Percentiles rank a stretch among this genome's conserved stretches.
phyloP scores from a whole-genome alignment of 1,284 basidiomycete species.

The Violaceomyces palustris region DNA sequence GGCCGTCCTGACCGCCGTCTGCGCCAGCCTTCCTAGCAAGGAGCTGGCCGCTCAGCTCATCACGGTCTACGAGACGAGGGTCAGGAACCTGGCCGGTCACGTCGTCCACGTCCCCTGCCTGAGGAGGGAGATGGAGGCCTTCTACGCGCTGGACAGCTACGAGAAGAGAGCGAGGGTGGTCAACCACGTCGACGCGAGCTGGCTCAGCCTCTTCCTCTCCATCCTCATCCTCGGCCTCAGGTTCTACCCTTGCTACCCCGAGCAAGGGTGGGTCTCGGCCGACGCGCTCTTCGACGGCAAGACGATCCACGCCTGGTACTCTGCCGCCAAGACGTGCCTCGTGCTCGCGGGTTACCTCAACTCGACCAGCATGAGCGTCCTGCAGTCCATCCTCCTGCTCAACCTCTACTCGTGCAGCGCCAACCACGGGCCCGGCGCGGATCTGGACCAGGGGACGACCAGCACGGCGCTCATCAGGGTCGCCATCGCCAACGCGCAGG shows the following conservation, averaged over 20 bases:
- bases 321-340: conserved; percentile 40
- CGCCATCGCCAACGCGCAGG: conserved; percentile 46
- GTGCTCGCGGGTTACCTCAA: conserved; percentile 40
- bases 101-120: conserved; percentile 39
- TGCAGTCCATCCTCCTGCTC: conserved; percentile 41
- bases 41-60: conserved; percentile 38
- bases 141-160: conserved; percentile 37
- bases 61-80: conserved; percentile 37
- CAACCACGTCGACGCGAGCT: conserved; percentile 43
- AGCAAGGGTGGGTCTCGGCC: conserved; percentile 21
- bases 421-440: not conserved
- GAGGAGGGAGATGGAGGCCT: conserved; percentile 34
- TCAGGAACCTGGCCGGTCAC: conserved; percentile 29
- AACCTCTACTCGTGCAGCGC: conserved; percentile 17
- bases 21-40: conserved; percentile 34
- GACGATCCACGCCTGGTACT: conserved; percentile 39
- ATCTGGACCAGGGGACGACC: conserved; percentile 12
- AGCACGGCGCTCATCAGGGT: conserved; percentile 27
- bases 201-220: conserved; percentile 43
- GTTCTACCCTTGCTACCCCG: conserved; percentile 43
- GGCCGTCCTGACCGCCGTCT: conserved; percentile 41
- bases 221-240: conserved; percentile 40
- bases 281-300: conserved; percentile 41
- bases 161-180: conserved; percentile 44
- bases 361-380: conserved; percentile 33